Evolutionary conservation across 1,139 yeast genomes (phyloP), one percentile per base, ranked within the genome.

Genomic region (Suhomyces anneliseae): DNA sequence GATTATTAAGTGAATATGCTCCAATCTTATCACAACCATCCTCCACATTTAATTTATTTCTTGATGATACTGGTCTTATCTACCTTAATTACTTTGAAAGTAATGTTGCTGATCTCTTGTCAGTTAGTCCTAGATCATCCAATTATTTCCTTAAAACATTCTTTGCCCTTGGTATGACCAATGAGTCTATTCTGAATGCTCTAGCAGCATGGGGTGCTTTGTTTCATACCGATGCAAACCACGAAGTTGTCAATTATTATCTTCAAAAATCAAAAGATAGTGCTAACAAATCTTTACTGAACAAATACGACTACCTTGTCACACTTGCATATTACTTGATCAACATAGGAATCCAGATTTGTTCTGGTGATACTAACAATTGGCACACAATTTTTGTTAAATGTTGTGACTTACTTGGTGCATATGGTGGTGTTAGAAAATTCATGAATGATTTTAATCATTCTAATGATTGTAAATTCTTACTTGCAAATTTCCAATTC

Each of bases 151-250:
- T 72, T 15, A 69, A 74, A 47, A 76, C 79, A 14, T 74, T 75
- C 39, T 54, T 77, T 39, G 64, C 68, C 15, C 56, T 75, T 14
- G 78, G 81, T 2, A 56, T 67, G 10, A 59, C 63, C 7, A 74
- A 76, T 45, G 76, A 70, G 42, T 59, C 74, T 6, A 63, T 75
- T 11, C 62, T 74, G 44, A 66, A 73, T 52, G 78, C 77, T 1
- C 54, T 78, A 12, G 78, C 79, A 1, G 77, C 78, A 1, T 78
- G 82, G 82, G 78, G 78, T 15, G 77, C 72, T 1, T 59, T 67
- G 10, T 52, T 50, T 35, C 52, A 52, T 33, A 42, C 43, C 11
- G 53, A 53, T 14, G 50, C 59, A 6, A 60, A 41, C 39, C 58
- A 57, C 34, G 54, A 50, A 2, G 50, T 50, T 31, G 68, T 64